Percentiles rank a stretch among this genome's conserved stretches.
Evolutionary conservation across 768 basidiomycete genomes (phyloP).

Genomic region (Boletus tylopilopsis): DNA sequence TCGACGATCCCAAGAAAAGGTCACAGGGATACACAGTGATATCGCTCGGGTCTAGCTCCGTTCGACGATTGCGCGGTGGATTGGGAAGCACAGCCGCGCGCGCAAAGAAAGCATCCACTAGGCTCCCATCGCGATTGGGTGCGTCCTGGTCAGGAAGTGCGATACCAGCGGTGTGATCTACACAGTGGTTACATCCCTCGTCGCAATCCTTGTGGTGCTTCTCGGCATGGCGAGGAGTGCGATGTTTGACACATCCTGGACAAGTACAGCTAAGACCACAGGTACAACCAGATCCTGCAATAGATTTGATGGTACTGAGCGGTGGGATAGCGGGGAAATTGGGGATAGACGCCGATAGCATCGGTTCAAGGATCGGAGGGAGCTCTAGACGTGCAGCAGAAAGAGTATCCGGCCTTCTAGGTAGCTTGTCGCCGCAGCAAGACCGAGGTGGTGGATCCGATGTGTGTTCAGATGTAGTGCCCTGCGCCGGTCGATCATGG

Average conservation of each 20-base stretch:
- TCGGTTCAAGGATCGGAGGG: constrained; percentile 43
- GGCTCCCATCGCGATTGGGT: constrained; percentile 22
- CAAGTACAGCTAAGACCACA: constrained; percentile 68
- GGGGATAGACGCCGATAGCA: constrained; percentile 29
- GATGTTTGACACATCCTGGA: constrained; percentile 71
- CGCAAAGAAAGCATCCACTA: constrained; percentile 63
- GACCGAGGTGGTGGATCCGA: constrained; percentile 14
- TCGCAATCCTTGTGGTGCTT: constrained; percentile 35
- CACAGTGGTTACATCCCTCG: constrained; percentile 58
- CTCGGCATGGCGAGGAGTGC: constrained; percentile 47
- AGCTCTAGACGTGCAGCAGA: constrained; percentile 37
- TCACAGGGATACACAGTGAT: constrained; percentile 41
- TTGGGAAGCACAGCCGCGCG: constrained; percentile 67
- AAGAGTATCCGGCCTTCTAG: neutral
- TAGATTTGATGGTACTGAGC: constrained; percentile 51
- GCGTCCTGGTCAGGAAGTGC: constrained; percentile 36
- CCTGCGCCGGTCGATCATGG: constrained; percentile 4
- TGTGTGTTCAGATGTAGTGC: constrained; percentile 2
- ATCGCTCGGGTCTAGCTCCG: constrained; percentile 48
- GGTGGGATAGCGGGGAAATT: constrained; percentile 58
- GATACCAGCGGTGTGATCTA: constrained; percentile 48
- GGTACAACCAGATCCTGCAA: constrained; percentile 68
- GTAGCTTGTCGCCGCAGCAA: constrained; percentile 15
- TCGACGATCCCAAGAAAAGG: constrained; percentile 33
- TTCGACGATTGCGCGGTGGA: constrained; percentile 43